Base-by-base conservation (phyloP, 768 basidiomycete species). In the Sporobolomyces phaffii region DNA sequence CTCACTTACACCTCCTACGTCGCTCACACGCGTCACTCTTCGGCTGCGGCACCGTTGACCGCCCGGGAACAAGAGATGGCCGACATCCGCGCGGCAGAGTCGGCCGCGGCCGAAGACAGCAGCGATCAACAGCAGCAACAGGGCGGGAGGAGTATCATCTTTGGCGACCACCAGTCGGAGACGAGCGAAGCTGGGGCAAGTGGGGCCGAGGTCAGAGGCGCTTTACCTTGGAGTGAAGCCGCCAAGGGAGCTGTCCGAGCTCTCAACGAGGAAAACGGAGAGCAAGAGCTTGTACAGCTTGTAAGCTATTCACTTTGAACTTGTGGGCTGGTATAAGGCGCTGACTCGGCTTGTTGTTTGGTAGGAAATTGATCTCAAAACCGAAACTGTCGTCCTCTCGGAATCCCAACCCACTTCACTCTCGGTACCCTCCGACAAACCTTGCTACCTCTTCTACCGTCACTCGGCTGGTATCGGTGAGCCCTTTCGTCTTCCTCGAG, bases 21-120 rank as follows among this genome's bases (percentile, higher is more conserved):
- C 26, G 82, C 84, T 36, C 91, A 94, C 75, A 81, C 83, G 64
- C 83, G 80, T 20, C 88, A 91, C 74, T 77, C 84, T 53, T 80
- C 83, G 36, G 88, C 90, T 1, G 88, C 90, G 3, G 83, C 89
- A 68, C 94, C 92, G 2, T 81, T 96, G 73, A 90, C 87, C 43
- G 83, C 84, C 0, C 83, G 87, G 36, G 93, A 98, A 77, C 83
- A 85, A 65, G 91, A 93, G 76, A 82, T 94, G 69, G 87, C 82
- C 1, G 85, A 87, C 62, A 82, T 94, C 65, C 84, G 83, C 54
- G 83, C 84, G 1, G 89, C 89, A 4, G 93, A 96, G 76, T 81
- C 83, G n/a, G 31, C 40, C 1, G 34, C 53, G 9, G 33, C 61
- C 4, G 29, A 58, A 26, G 54, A 56, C 29, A 53, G 50, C 18